These are phyloP conservation scores for Pythium graminicola DNA, from an alignment of 352 stramenopile species.

Conservation along the genomic window DNA sequence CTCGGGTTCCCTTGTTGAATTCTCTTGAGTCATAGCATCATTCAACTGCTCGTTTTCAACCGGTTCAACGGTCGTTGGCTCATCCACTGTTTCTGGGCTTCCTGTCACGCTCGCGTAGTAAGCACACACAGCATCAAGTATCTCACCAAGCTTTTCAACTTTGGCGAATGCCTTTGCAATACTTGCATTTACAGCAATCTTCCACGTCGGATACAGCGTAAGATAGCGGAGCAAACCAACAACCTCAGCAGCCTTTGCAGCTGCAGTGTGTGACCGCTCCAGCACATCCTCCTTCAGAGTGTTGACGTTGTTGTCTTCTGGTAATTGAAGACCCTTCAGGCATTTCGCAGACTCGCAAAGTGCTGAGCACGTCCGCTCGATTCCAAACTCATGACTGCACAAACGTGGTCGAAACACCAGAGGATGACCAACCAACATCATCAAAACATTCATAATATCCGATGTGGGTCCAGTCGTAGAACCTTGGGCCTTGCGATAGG, in stretches of 20 bases:
- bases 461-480: slow-evolving; percentile 22
- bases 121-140: slow-evolving; percentile 53
- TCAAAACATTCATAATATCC: slow-evolving; percentile 29
- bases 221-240: slow-evolving; percentile 67
- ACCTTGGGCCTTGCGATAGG: slow-evolving; percentile 10
- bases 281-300: slow-evolving; percentile 30
- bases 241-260: slow-evolving; percentile 56
- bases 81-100: slow-evolving; percentile 16
- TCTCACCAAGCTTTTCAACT: slow-evolving; percentile 37
- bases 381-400: slow-evolving; percentile 72
- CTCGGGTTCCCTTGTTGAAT: slow-evolving; percentile 47
- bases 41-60: slow-evolving; percentile 21
- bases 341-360: slow-evolving; percentile 66
- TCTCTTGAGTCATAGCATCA: slow-evolving; percentile 19
- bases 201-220: slow-evolving; percentile 72
- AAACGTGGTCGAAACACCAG: slow-evolving; percentile 58
- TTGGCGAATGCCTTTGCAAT: slow-evolving; percentile 48
- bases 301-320: slow-evolving; percentile 22
- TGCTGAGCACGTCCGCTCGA: slow-evolving; percentile 57
- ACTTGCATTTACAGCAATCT: slow-evolving; percentile 63
- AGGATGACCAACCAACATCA: slow-evolving; percentile 58
- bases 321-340: slow-evolving; percentile 38
- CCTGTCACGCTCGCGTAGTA: slow-evolving; percentile 58
- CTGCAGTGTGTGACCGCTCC: slow-evolving; percentile 45
- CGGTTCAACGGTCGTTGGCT: slow-evolving; percentile 6